phyloP scores from a whole-genome alignment of 345 rosid species.

The Moricandia arvensis region DNA sequence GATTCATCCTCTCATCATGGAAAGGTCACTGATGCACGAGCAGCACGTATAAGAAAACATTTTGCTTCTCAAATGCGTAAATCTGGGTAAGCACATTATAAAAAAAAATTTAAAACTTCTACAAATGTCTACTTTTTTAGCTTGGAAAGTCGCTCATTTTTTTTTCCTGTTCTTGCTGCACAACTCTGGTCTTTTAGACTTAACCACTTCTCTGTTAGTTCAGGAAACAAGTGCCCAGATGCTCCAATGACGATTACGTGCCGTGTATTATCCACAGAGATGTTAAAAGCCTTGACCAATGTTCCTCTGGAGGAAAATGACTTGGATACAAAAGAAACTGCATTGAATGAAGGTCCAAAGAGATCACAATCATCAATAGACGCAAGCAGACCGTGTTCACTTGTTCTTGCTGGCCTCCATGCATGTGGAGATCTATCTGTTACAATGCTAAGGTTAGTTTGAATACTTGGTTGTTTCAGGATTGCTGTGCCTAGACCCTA shows the following conservation, averaged over 20 bases:
- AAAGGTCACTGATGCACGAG: constrained; percentile 71
- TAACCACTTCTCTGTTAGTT: constrained; percentile 52
- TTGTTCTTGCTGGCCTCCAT: constrained; percentile 92
- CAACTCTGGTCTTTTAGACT: constrained; percentile 21
- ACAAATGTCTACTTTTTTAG: too few species aligned
- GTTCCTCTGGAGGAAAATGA: constrained; percentile 36
- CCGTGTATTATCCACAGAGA: constrained; percentile 59
- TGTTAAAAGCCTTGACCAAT: constrained; percentile 57
- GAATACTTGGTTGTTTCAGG: constrained; percentile 4
- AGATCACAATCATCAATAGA: constrained; percentile 31
- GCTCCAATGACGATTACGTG: constrained; percentile 74
- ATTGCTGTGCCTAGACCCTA: background rate
- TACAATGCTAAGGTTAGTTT: constrained; percentile 80
- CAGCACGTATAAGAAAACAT: constrained; percentile 78
- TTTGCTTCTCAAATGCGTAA: constrained; percentile 67
- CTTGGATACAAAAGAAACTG: constrained; percentile 30
- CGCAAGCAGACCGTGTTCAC: constrained; percentile 40
- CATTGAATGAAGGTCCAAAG: constrained; percentile 12
- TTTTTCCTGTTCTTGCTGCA: background rate
- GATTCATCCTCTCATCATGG: constrained; percentile 93
- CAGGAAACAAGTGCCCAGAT: constrained; percentile 51
- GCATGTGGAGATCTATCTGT: constrained; percentile 97
- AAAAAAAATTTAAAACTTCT: too few species aligned
- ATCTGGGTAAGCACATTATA: constrained; percentile 60
- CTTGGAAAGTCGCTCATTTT: background rate